phyloP scores from a whole-genome alignment of 2,329 filamentous ascomycete species.

The Rutstroemia sp. region DNA sequence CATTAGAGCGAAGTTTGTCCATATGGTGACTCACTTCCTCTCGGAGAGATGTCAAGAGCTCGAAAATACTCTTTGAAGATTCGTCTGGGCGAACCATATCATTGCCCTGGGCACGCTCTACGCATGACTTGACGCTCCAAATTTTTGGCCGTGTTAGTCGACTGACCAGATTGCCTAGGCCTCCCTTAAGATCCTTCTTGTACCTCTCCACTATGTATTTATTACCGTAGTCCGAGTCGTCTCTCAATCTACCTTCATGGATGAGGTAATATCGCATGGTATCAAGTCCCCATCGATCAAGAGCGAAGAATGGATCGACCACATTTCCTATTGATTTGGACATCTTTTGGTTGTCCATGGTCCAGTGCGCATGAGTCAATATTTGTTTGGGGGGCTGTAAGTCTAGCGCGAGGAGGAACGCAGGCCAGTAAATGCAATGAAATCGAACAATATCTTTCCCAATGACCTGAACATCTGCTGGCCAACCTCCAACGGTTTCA shows the following conservation, averaged over 20 bases:
- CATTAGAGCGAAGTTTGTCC: slow-evolving; percentile 55
- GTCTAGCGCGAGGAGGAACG: slow-evolving; percentile 81
- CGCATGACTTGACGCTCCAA: slow-evolving; percentile 58
- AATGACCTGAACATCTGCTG: slow-evolving; percentile 83
- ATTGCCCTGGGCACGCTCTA: slow-evolving; percentile 24
- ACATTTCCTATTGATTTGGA: slow-evolving; percentile 93
- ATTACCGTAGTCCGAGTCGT: slow-evolving; percentile 85
- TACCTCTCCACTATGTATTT: slow-evolving; percentile 66
- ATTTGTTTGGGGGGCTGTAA: slow-evolving; percentile 73
- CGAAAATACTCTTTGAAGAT: slow-evolving; percentile 30
- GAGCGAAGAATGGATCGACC: slow-evolving; percentile 86
- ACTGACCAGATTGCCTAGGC: slow-evolving; percentile 72
- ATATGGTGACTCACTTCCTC: slow-evolving; percentile 46
- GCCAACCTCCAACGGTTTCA: slow-evolving; percentile 65
- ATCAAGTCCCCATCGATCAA: slow-evolving; percentile 84
- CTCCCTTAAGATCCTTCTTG: slow-evolving; percentile 68
- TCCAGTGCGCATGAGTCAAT: slow-evolving; percentile 92
- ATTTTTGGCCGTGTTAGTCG: slow-evolving; percentile 61
- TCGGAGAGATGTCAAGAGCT: slow-evolving; percentile 35
- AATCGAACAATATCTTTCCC: slow-evolving; percentile 97
- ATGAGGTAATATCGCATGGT: slow-evolving; percentile 84
- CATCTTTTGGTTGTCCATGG: slow-evolving; percentile 87
- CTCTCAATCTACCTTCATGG: slow-evolving; percentile 65
- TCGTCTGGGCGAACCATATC: not conserved
- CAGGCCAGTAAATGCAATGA: slow-evolving; percentile 97